Evolutionary conservation across 1,284 basidiomycete species (phyloP).

Genomic region (Fomitopsis pinicola): DNA sequence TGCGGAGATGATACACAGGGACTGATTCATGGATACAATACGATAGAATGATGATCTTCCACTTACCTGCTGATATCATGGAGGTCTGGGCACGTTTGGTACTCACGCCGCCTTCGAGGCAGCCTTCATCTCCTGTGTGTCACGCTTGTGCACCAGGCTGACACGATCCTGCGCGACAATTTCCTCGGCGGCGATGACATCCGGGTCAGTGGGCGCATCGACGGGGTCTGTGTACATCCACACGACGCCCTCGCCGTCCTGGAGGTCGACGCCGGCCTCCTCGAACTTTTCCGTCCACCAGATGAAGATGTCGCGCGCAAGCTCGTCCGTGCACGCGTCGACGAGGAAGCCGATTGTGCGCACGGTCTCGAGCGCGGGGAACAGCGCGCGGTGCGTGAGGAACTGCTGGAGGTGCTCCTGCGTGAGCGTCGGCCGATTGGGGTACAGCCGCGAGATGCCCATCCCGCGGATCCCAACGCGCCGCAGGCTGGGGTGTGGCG

Average conservation of each 20-base stretch:
- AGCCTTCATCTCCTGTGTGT: not conserved
- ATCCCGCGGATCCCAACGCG: constrained; percentile 43
- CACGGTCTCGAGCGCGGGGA: constrained; percentile 42
- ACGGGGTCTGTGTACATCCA: constrained; percentile 34
- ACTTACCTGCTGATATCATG: not conserved
- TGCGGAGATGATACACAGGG: not conserved
- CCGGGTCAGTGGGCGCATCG: not conserved
- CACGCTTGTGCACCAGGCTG: constrained; percentile 5
- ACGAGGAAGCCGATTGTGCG: constrained; percentile 43
- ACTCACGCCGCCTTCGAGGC: not conserved
- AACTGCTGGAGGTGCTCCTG: constrained; percentile 41
- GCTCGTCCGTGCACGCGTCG: constrained; percentile 37
- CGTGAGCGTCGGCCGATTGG: constrained; percentile 31
- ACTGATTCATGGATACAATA: not conserved
- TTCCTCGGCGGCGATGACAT: not conserved
- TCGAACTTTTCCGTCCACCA: constrained; percentile 52
- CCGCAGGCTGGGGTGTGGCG: constrained; percentile 35
- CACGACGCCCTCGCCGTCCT: constrained; percentile 50
- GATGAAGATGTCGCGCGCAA: constrained; percentile 46
- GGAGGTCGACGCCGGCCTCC: constrained; percentile 41
- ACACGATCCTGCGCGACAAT: not conserved
- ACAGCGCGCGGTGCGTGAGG: constrained; percentile 29
- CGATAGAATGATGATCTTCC: not conserved
- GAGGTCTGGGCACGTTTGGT: not conserved
- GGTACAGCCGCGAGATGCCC: constrained; percentile 37